Evolutionary conservation across 2,329 filamentous ascomycete species (phyloP).

Genomic region (Grosmannia serpens): DNA sequence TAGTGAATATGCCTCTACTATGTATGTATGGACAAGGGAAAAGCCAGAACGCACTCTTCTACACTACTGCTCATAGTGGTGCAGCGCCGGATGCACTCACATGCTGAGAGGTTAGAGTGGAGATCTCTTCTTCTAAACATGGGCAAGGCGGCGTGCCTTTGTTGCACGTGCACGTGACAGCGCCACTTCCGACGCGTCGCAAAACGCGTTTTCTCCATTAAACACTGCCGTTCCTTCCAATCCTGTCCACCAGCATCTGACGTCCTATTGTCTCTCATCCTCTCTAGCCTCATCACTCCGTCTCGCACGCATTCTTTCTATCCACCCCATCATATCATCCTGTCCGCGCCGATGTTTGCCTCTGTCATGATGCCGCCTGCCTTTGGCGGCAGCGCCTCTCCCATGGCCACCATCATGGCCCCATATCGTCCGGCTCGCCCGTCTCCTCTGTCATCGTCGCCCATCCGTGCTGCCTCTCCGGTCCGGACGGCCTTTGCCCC

Average conservation of each 20-base stretch:
- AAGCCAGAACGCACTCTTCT: too few species aligned
- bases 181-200: not conserved
- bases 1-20: too few species aligned
- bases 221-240: not conserved
- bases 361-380: conserved; percentile 5
- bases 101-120: too few species aligned
- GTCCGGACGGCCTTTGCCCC: conserved; percentile 4
- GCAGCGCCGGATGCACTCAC: too few species aligned
- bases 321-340: not conserved
- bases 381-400: not conserved
- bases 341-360: conserved; percentile 8
- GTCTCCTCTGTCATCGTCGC: conserved; percentile 49
- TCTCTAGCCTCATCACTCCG: not conserved
- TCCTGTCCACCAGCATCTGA: not conserved
- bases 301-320: not conserved
- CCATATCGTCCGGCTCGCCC: conserved; percentile 35
- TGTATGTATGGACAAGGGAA: too few species aligned
- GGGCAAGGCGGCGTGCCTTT: not conserved
- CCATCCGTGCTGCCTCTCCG: conserved; percentile 40
- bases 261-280: too few species aligned
- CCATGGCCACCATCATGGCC: conserved; percentile 22
- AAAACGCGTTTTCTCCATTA: not conserved
- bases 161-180: not conserved
- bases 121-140: too few species aligned
- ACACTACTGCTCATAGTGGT: too few species aligned